These are phyloP conservation scores for Mrakia blollopis DNA, from an alignment of 768 basidiomycete species.

Conservation along the genomic window DNA sequence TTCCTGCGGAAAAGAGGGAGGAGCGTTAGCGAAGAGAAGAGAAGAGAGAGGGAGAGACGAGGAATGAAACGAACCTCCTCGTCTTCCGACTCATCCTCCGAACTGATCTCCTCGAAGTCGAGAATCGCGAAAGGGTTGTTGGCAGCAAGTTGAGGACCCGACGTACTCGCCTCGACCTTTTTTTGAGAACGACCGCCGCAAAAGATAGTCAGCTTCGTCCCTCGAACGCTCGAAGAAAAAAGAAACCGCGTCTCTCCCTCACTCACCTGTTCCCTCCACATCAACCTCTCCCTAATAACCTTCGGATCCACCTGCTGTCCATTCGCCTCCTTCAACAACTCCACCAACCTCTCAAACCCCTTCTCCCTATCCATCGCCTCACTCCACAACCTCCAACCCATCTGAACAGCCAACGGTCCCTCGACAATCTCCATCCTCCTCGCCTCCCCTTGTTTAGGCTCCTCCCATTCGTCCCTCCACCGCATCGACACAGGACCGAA, in stretches of 20 bases:
- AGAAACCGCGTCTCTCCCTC: too few species aligned
- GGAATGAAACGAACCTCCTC: too few species aligned
- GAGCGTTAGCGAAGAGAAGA: not conserved
- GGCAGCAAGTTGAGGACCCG: not conserved
- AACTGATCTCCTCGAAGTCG: not conserved
- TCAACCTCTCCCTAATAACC: not conserved
- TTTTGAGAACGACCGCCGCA: not conserved
- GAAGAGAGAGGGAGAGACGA: not conserved
- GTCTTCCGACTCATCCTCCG: too few species aligned
- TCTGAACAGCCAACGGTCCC: not conserved
- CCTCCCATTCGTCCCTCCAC: not conserved
- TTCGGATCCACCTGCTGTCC: conserved; percentile 1
- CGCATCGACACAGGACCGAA: conserved; percentile 8
- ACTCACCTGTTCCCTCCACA: not conserved
- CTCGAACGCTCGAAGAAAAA: not conserved
- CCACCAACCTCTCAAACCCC: conserved; percentile 4
- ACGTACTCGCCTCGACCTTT: not conserved
- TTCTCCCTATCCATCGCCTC: not conserved
- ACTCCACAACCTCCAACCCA: not conserved
- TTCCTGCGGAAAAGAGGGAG: not conserved
- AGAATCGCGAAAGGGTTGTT: not conserved
- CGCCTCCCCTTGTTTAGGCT: not conserved
- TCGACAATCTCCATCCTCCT: conserved; percentile 1
- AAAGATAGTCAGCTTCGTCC: not conserved
- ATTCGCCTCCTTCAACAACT: not conserved